Evolutionary conservation across 805 yeast genomes (phyloP), one percentile per base, ranked within the genome.

Genomic region (Komagataella mondaviorum): DNA sequence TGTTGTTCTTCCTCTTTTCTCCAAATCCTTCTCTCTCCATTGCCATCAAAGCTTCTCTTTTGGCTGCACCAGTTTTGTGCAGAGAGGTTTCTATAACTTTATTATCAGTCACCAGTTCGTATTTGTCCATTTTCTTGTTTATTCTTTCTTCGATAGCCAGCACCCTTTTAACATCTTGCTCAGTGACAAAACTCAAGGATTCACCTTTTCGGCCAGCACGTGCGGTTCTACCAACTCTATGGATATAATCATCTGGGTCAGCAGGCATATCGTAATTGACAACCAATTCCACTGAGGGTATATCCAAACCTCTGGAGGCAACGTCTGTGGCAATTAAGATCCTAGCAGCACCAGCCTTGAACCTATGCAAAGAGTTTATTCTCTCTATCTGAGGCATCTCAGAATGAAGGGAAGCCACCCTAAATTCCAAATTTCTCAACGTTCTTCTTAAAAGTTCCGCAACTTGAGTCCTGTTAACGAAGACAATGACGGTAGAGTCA

Each of bases 211-310:
- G 76, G 2, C 98, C 98, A 2, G 98, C 98, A 77, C 99, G 85
- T 7, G 98, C 99, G 39, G 96, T 89, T 72, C 97, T 83, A 52
- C 97, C 97, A 39, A 90, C 96, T 67, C 96, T 73, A 64, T 85
- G 95, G 57, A 85, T 82, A 60, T 83, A 85, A 8, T 89, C 87
- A 64, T 85, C 87, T 4, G 91, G 85, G 62, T 85, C 93, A 20
- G 88, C 82, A 23, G 95, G 93, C 51, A 85, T 80, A 63, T 85
- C 93, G 58, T 81, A 85, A 63, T 85, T 85, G 47, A 85, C 71
- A 44, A 85, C 93, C 53, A 84, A 67, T 61, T 84, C 91, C 49
- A 85, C 93, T 20, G 80, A 71, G 10, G 95, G 91, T 51, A 85
- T 85, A 75, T 85, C 95, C 60, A 85, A 73, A 54, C 95, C 95